phyloP scores from a whole-genome alignment of 2,329 filamentous ascomycete species.

The Catunica adiposa region DNA sequence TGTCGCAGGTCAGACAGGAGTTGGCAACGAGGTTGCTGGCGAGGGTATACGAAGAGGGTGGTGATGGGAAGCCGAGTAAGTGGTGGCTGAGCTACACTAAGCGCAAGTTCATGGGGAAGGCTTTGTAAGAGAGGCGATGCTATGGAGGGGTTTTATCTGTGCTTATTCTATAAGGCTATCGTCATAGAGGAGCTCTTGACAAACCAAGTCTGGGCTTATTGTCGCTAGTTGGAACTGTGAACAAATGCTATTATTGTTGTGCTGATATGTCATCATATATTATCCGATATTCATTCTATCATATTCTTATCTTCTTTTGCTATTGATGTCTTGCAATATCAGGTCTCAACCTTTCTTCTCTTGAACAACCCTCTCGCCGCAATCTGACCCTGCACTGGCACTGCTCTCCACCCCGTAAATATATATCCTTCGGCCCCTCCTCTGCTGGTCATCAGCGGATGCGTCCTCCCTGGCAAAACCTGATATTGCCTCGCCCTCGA shows the following conservation, averaged over 20 bases:
- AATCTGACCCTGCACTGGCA: constrained; percentile 64
- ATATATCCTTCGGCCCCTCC: constrained; percentile 85
- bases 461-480: constrained; percentile 77
- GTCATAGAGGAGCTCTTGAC: not conserved
- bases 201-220: not conserved
- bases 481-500: constrained; percentile 70
- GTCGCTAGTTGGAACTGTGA: not conserved
- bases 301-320: not conserved
- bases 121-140: constrained; percentile 35
- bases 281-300: not conserved
- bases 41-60: constrained; percentile 66
- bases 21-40: constrained; percentile 67
- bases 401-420: constrained; percentile 65
- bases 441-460: constrained; percentile 79
- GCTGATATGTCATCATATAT: not conserved
- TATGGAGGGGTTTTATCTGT: constrained; percentile 10
- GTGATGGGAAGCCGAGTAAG: constrained; percentile 55
- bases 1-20: constrained; percentile 87
- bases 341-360: constrained; percentile 42
- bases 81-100: constrained; percentile 99
- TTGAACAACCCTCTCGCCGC: constrained; percentile 69
- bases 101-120: constrained; percentile 99
- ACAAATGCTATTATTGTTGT: not conserved
- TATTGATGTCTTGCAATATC: not conserved
- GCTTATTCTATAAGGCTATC: constrained; percentile 11